A percentile compares a stretch with the other conserved stretches of the same genome.
Conservation (phyloP, 2,329 filamentous ascomycete genomes). For the Penicillium sp. region DNA sequence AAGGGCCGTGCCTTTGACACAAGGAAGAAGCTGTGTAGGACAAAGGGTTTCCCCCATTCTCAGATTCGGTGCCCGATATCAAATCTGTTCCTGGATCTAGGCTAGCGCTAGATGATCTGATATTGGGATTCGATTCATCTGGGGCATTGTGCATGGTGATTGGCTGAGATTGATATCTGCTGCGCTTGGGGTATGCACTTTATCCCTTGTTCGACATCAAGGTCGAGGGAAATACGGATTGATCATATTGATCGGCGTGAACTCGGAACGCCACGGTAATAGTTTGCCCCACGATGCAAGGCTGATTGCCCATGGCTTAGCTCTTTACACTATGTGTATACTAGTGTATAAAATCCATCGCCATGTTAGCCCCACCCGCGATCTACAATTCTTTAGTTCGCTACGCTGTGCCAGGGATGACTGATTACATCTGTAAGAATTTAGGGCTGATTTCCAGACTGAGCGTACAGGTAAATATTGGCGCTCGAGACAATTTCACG, state of each 20-base stretch:
- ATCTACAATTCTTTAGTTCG: neutral
- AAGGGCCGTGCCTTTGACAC: constrained; percentile 12
- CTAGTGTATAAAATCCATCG: neutral
- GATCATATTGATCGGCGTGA: constrained; percentile 11
- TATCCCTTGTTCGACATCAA: constrained; percentile 15
- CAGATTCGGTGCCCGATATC: neutral
- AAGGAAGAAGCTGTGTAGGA: constrained; percentile 11
- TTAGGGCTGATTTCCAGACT: neutral
- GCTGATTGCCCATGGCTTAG: constrained; percentile 8
- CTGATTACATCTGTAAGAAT: neutral
- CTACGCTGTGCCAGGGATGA: neutral
- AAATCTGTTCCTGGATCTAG: constrained; percentile 7
- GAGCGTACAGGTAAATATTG: neutral
- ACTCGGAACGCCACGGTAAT: constrained; percentile 14
- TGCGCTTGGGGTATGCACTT: constrained; percentile 11
- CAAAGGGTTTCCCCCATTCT: constrained; percentile 2
- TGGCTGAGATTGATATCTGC: constrained; percentile 4
- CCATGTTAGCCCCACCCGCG: neutral
- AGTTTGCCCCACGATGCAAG: constrained; percentile 17
- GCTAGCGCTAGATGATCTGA: neutral
- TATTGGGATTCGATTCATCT: neutral
- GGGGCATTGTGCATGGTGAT: constrained; percentile 1
- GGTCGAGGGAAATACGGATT: constrained; percentile 10
- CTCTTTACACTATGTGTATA: neutral
- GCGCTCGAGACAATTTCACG: neutral